These are phyloP conservation scores for Vitis labrusca DNA, from an alignment of 164 flowering plant species.

Conservation along the genomic window DNA sequence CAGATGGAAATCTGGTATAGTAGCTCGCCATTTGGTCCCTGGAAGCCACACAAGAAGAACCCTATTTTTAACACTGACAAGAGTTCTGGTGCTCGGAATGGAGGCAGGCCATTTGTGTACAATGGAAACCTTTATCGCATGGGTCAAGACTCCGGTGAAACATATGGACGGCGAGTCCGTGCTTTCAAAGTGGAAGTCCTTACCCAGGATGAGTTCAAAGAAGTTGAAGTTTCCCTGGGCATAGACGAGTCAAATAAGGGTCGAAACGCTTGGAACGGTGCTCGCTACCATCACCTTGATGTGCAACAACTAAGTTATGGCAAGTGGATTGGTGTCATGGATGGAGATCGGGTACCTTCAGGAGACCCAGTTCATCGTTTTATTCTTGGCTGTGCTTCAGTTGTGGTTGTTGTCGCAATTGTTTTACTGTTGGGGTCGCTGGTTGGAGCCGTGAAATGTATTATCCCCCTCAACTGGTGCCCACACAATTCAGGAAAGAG, in stretches of 20 bases:
- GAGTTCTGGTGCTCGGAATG: conserved; percentile 83
- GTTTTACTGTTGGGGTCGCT: conserved; percentile 65
- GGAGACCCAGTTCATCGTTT: conserved; percentile 64
- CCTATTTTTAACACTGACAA: conserved; percentile 64
- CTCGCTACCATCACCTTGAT: conserved; percentile 85
- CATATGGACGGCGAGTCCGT: conserved; percentile 72
- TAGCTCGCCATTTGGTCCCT: conserved; percentile 80
- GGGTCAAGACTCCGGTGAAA: conserved; percentile 91
- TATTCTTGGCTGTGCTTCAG: conserved; percentile 58
- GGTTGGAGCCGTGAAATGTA: conserved; percentile 73
- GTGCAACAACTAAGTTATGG: conserved; percentile 71
- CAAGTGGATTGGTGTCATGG: conserved; percentile 80
- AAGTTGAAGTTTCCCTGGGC: conserved; percentile 74
- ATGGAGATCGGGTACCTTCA: conserved; percentile 88
- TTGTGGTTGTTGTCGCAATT: conserved; percentile 40
- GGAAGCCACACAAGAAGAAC: conserved; percentile 91
- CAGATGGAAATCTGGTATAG: conserved; percentile 90
- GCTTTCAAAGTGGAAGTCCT: conserved; percentile 65
- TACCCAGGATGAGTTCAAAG: conserved; percentile 62
- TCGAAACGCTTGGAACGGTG: conserved; percentile 89
- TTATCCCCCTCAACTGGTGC: conserved; percentile 72
- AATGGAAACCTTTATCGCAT: conserved; percentile 72
- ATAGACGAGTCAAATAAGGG: conserved; percentile 59
- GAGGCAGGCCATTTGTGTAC: conserved; percentile 82
- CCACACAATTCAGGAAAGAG: conserved; percentile 56